Base-by-base conservation (phyloP, 257 asterid species). In the Apocynum venetum region DNA sequence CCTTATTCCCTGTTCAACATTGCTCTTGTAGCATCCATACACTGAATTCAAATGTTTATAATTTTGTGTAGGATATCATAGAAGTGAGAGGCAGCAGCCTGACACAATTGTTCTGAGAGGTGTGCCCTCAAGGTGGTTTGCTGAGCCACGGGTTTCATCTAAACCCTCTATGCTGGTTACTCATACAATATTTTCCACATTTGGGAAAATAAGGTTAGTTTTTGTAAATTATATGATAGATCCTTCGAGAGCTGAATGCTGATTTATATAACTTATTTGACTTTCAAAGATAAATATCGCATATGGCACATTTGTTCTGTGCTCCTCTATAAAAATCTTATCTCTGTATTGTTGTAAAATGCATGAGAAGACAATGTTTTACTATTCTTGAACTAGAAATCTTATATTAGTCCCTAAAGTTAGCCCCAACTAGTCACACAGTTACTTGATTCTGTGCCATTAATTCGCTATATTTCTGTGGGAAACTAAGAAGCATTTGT, bases 61-160 rank as follows among this genome's bases (percentile, higher is more conserved):
- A 71, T 73, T 75, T 61, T 73, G 72, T 56, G 51, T 78, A 96
- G 99, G 97, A 76, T 80, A 88, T 81, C 79, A 78, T 71, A 91
- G 93, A 84, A 82, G 87, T 48, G 88, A 78, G 77, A 83, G 69
- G 82, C 89, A 83, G 84, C 98, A 88, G 82, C 98, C 97, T 47
- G 97, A 93, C 85, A 96, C 98, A 46, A 85, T 96, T 64, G 80
- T 93, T 76, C 40, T 96, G 80, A 91, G 86, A 86, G 98, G 99
- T 71, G 83, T 90, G 82, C 99, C 99, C n/a, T 96, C 98, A 47
- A 86, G 99, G 83, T 96, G 99, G 99, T 93, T 93, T 79, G 97
- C 99, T 53, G 99, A 96, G 85, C 87, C 96, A 25, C 88, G 98
- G 75, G 99, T 96, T 72, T 96, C 99, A 72, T 90, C 98, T 68